Evolutionary conservation across 2,329 filamentous ascomycete species (phyloP).

Genomic region (Scedosporium dehoogii): DNA sequence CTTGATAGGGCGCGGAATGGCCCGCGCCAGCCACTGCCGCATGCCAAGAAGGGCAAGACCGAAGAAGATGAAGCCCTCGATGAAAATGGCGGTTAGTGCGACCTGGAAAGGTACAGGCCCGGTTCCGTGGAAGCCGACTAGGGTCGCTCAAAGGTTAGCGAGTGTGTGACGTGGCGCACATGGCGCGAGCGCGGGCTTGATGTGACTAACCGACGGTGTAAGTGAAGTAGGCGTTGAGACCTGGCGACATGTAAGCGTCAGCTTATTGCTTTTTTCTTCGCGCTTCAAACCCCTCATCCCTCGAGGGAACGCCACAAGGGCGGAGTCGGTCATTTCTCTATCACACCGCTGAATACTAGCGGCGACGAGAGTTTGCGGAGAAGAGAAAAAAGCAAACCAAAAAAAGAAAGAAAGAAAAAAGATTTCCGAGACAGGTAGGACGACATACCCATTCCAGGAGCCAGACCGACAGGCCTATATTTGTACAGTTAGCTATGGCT

Average conservation of each 20-base stretch:
- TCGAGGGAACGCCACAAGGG: not conserved
- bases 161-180: not conserved
- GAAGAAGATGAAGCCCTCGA: constrained; percentile 81
- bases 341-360: not conserved
- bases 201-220: constrained; percentile 40
- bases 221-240: constrained; percentile 78
- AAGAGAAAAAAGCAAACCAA: not conserved
- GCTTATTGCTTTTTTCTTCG: not conserved
- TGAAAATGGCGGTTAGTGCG: constrained; percentile 77
- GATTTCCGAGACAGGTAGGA: not conserved
- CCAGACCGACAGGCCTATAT: constrained; percentile 21
- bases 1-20: constrained; percentile 77
- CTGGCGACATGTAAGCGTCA: constrained; percentile 6
- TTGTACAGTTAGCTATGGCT: constrained; percentile 10
- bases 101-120: constrained; percentile 65
- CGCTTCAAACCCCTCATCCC: not conserved
- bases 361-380: too few relatives aligned
- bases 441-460: constrained; percentile 28
- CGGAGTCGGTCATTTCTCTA: not conserved
- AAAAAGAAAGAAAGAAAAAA: not conserved
- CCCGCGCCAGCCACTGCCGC: constrained; percentile 78
- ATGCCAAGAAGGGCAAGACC: constrained; percentile 69
- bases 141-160: not conserved
- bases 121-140: constrained; percentile 65
- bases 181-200: constrained; percentile 13